phyloP scores from a whole-genome alignment of 805 yeast genomes.

The Ogataea angusta region DNA sequence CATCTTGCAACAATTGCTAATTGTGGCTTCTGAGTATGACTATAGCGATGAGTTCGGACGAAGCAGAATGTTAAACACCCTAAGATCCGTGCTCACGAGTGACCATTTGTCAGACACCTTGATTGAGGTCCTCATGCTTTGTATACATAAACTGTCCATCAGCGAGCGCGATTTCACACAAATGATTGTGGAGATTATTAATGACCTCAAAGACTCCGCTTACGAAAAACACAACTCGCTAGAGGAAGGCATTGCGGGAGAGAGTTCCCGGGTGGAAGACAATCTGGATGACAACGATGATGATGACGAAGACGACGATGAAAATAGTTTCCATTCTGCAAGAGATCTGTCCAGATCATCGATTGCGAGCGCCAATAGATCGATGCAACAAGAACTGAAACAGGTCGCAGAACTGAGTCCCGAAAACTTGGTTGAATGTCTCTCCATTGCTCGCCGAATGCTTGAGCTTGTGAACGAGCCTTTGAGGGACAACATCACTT shows the following conservation, averaged over 20 bases:
- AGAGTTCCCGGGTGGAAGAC: constrained; percentile 23
- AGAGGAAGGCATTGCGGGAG: constrained; percentile 28
- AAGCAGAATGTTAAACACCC: constrained; percentile 61
- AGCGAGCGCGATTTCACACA: constrained; percentile 82
- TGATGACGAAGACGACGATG: constrained; percentile 21
- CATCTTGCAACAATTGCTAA: constrained; percentile 68
- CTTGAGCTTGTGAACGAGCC: constrained; percentile 66
- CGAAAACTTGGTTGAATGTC: constrained; percentile 56
- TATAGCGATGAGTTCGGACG: constrained; percentile 90
- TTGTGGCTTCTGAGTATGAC: constrained; percentile 69
- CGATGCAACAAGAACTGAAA: constrained; percentile 31
- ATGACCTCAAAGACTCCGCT: constrained; percentile 75
- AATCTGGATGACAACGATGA: constrained; percentile 27
- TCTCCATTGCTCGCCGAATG: constrained; percentile 65
- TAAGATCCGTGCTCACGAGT: constrained; percentile 57
- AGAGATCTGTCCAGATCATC: constrained; percentile 32
- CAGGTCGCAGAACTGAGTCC: constrained; percentile 42
- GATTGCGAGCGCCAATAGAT: constrained; percentile 29
- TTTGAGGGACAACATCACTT: constrained; percentile 58
- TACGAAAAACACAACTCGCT: constrained; percentile 30
- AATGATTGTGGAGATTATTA: constrained; percentile 79
- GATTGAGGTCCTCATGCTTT: constrained; percentile 55
- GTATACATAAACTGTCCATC: constrained; percentile 66
- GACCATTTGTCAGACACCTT: constrained; percentile 54
- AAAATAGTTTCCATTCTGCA: constrained; percentile 27